Conservation (phyloP, 2,329 filamentous ascomycete genomes). For the Iodosphaeria phyllophila region DNA sequence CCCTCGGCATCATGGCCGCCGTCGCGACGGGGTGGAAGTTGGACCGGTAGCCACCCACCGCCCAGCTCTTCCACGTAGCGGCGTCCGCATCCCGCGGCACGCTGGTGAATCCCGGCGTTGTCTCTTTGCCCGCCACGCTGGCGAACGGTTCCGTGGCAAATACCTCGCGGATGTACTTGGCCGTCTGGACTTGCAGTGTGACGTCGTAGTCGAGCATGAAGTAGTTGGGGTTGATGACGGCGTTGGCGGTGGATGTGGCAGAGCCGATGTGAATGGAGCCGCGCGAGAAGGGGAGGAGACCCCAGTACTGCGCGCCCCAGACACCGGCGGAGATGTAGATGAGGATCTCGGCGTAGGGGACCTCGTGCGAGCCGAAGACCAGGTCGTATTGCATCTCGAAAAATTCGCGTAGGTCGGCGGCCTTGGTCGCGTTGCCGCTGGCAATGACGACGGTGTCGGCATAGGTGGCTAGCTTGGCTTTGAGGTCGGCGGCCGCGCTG, state of each 20-base stretch:
- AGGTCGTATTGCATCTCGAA: slow-evolving; percentile 5
- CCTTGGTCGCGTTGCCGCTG: slow-evolving; percentile 3
- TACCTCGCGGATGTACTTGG: slow-evolving; percentile 9
- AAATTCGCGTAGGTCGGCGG: slow-evolving; percentile 3
- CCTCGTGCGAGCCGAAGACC: slow-evolving; percentile 2
- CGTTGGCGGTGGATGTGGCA: neutral
- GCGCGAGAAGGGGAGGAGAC: slow-evolving; percentile 4
- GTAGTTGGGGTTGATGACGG: slow-evolving; percentile 20
- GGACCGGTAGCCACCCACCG: slow-evolving; percentile 3
- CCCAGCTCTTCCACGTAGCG: slow-evolving; percentile 1
- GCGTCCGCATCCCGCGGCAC: slow-evolving; percentile 2
- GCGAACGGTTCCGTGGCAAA: slow-evolving; percentile 5
- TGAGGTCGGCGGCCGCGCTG: slow-evolving; percentile 1
- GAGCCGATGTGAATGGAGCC: slow-evolving; percentile 4
- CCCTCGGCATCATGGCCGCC: slow-evolving; percentile 24
- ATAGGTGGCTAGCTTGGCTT: slow-evolving; percentile 2
- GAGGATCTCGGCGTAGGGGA: slow-evolving; percentile 3
- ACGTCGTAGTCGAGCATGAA: slow-evolving; percentile 19
- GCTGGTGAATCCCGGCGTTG: slow-evolving; percentile 4
- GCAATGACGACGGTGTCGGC: slow-evolving; percentile 1
- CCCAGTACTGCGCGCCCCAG: slow-evolving; percentile 2
- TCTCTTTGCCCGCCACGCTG: slow-evolving; percentile 3
- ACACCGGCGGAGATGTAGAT: slow-evolving; percentile 1
- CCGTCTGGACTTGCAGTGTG: slow-evolving; percentile 13
- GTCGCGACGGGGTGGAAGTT: slow-evolving; percentile 23